Percentiles rank a stretch among this genome's conserved stretches.
These are phyloP conservation scores for Takakia lepidozioides DNA, from an alignment of 225 moss, liverwort and hornwort species.

Conservation along the genomic window DNA sequence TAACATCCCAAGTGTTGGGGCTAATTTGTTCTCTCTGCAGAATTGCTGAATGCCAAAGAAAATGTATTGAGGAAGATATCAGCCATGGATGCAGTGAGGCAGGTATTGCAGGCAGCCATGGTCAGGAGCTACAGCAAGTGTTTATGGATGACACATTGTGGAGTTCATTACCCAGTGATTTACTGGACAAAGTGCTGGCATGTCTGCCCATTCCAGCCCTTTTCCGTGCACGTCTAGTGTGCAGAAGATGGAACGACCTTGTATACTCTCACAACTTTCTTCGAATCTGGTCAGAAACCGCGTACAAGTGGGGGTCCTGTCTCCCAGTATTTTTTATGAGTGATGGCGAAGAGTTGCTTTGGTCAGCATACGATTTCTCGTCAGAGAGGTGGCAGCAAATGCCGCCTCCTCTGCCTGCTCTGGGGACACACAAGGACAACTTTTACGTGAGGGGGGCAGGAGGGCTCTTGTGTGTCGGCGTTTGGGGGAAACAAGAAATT, in stretches of 20 bases:
- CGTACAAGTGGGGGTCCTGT: slow-evolving; percentile 5
- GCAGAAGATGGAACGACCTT: slow-evolving; percentile 5
- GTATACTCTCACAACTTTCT: not conserved
- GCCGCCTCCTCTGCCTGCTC: not conserved
- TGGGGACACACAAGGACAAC: slow-evolving; percentile 1
- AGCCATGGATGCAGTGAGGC: too few species aligned
- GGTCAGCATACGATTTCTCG: slow-evolving; percentile 1
- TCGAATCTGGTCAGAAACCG: slow-evolving; percentile 4
- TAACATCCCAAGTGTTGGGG: too few species aligned
- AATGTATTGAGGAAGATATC: too few species aligned
- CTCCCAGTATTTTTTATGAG: not conserved
- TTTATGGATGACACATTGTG: slow-evolving; percentile 1
- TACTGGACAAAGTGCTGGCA: too few species aligned
- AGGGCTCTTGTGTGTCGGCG: slow-evolving; percentile 8
- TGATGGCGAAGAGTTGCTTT: slow-evolving; percentile 1
- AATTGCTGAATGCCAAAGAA: too few species aligned
- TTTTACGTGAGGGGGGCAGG: slow-evolving; percentile 7
- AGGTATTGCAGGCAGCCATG: too few species aligned
- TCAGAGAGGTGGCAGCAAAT: not conserved
- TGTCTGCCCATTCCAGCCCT: slow-evolving; percentile 1
- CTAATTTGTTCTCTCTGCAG: too few species aligned
- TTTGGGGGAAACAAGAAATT: slow-evolving; percentile 2
- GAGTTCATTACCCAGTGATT: not conserved
- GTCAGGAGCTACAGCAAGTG: too few species aligned
- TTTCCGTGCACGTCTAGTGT: slow-evolving; percentile 3